Conservation (phyloP, 2,329 filamentous ascomycete species). For the Fonsecaea multimorphosa region DNA sequence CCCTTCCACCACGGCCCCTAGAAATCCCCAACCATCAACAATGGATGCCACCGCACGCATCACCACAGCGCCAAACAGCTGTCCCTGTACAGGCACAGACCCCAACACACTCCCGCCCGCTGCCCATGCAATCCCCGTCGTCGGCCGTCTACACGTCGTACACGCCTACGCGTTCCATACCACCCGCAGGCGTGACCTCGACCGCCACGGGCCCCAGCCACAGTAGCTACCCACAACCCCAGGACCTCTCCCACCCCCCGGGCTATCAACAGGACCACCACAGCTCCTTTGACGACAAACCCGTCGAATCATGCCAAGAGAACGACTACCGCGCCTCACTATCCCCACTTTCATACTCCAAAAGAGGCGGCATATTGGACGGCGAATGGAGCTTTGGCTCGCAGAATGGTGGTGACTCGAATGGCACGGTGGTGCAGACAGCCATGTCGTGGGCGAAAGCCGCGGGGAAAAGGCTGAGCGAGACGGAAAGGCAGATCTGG, state of each 20-base stretch:
- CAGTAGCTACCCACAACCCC: slow-evolving; percentile 13
- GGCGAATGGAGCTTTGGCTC: slow-evolving; percentile 67
- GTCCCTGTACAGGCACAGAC: slow-evolving; percentile 23
- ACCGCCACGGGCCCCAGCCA: slow-evolving; percentile 11
- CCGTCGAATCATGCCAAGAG: slow-evolving; percentile 31
- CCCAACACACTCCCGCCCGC: slow-evolving; percentile 16
- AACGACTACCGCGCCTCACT: slow-evolving; percentile 23
- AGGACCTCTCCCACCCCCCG: slow-evolving; percentile 42
- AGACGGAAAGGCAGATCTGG: slow-evolving; percentile 57
- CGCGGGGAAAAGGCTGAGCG: slow-evolving; percentile 48
- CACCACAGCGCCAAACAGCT: slow-evolving; percentile 20
- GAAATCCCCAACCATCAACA: slow-evolving; percentile 11
- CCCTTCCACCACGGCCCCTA: slow-evolving; percentile 18
- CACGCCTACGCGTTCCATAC: slow-evolving; percentile 19
- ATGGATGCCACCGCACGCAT: slow-evolving; percentile 12
- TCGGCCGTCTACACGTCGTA: slow-evolving; percentile 14
- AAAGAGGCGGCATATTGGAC: slow-evolving; percentile 35
- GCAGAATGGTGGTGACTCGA: slow-evolving; percentile 59
- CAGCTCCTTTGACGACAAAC: slow-evolving; percentile 37
- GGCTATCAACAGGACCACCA: slow-evolving; percentile 43
- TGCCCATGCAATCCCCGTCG: slow-evolving; percentile 17
- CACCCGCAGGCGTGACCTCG: slow-evolving; percentile 23
- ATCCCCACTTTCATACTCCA: slow-evolving; percentile 25
- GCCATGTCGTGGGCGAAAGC: slow-evolving; percentile 40
- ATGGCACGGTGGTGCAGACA: slow-evolving; percentile 43